Evolutionary conservation across 352 stramenopile genomes (phyloP), one percentile per base, ranked within the genome.

Genomic region (Phytophthora cactorum): DNA sequence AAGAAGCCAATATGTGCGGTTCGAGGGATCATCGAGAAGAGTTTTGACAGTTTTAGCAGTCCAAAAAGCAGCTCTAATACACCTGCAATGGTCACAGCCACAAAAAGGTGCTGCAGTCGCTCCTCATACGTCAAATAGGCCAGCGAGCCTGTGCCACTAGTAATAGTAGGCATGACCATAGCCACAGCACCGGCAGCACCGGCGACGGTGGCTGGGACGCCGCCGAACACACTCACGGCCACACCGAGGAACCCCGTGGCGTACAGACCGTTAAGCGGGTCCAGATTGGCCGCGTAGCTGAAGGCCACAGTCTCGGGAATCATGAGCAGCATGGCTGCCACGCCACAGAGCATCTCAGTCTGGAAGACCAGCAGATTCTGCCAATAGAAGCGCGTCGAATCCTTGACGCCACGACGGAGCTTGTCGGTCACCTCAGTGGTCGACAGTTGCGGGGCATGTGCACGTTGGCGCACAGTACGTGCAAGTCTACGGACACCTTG

Each of bases 1-100:
- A 98, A 87, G 78, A 99, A 99, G 4, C 96, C 96, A 36, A 98
- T 88, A 83, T 98, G 98, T 9, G 98, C 96, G 6, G 93, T 97
- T 66, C 96, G 87, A 0, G 95, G 93, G 46, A 99, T 92, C 64
- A 98, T 88, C 7, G 91, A 81, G 50, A 99, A 97, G 25, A 98
- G 84, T 58, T 91, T 93, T 11, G 91, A 96, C 14, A 98, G 71
- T 2, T 82, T 83, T 4, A 97, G 59, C 3, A 93, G 32, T 0
- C 93, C 92, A 45, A 94, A 92, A 0, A 89, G 29, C 17, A 98
- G 80, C 79, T 98, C 90, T 5, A 98, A 63, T 0, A 96, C 11
- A 11, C 92, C 93, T 0, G 89, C 91, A 36, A 98, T 55, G 11
- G 96, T 84, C 38, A 97, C 81, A 32, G 91, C 92, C 14, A 93